Evolutionary conservation across 345 rosid species (phyloP).

Genomic region (Salix purpurea): DNA sequence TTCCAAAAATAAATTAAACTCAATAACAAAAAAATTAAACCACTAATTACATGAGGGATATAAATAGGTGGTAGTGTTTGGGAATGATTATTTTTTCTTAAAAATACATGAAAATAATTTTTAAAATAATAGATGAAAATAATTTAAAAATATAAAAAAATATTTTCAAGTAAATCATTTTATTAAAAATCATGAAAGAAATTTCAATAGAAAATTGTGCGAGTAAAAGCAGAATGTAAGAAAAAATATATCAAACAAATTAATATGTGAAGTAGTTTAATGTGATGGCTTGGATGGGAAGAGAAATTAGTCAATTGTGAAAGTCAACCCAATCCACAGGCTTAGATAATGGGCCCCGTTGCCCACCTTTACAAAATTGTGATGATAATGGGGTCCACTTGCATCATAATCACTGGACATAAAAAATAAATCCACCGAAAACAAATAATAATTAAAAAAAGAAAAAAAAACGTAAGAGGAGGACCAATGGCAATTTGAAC

Average conservation of each 20-base stretch:
- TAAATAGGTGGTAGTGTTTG: too few relatives aligned
- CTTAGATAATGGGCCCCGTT: background rate
- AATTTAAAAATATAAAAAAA: too few relatives aligned
- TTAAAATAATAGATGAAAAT: too few relatives aligned
- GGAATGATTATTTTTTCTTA: too few relatives aligned
- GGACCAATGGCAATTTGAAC: slow-evolving; percentile 10
- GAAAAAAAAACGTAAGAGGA: background rate
- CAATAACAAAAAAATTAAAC: too few relatives aligned
- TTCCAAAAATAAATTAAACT: too few relatives aligned
- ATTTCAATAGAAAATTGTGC: too few relatives aligned
- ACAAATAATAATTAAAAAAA: background rate
- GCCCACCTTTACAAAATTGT: background rate
- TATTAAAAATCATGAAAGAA: too few relatives aligned
- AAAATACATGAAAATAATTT: too few relatives aligned
- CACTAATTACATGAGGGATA: too few relatives aligned
- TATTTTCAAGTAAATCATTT: too few relatives aligned
- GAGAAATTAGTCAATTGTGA: background rate
- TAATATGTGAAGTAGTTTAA: background rate
- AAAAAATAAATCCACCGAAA: background rate
- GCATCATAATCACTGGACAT: slow-evolving; percentile 14
- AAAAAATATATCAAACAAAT: background rate
- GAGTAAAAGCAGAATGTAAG: too few relatives aligned
- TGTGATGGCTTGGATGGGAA: background rate
- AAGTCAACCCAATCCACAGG: slow-evolving; percentile 19
- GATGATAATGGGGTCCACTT: slow-evolving; percentile 13